Base-by-base conservation (phyloP, 148 eudicot species). In the Rhododendron molle region DNA sequence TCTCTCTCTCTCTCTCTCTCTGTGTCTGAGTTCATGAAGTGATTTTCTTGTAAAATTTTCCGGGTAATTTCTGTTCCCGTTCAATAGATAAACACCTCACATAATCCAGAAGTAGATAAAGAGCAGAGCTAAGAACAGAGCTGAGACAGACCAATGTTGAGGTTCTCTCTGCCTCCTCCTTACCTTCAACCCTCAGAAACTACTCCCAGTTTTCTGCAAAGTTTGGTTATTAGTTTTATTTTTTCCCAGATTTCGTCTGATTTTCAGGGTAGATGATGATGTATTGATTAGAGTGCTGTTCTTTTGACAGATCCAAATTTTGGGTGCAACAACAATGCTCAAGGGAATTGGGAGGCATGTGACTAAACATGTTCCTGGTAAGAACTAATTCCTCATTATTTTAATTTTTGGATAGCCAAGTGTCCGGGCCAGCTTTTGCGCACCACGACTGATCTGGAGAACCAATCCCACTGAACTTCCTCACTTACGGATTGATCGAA, bases 311-410 rank as follows among this genome's bases (percentile, higher is more conserved):
- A 71, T 14, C 20, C 76, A 71, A 71, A 30, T 30, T 30, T 67
- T 10, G 32, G 72, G 32, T 67, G 34, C 72, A 10, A 26, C 15
- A 11, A 26, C 72, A 67, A 67, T 67, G 34, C 72, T 26, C 72
- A 67, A 67, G 72, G 72, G 81, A 5, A 76, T 84, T 46, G 85
- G 82, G 54, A 86, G 60, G 78, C 83, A 60, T 34, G 28, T 58
- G 62, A 84, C 67, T 28, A 78, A 54, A 26, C 50, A 69, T 3
- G 32, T 76, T 77, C 38, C 38, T 38, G 88, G 90, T 89, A 86
- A 86, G 71, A 52, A 78, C 30, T 60, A n/a, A n/a, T n/a, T 43
- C 30, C 16, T 76, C 23, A 2, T 76, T 54, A 4, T 16, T 32
- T 40, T 15, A 8, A 0, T 34, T 30, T 30, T 14, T 16, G 21